Evolutionary conservation across 441 rosid genomes (phyloP).

Genomic region (Geranium incanum): DNA sequence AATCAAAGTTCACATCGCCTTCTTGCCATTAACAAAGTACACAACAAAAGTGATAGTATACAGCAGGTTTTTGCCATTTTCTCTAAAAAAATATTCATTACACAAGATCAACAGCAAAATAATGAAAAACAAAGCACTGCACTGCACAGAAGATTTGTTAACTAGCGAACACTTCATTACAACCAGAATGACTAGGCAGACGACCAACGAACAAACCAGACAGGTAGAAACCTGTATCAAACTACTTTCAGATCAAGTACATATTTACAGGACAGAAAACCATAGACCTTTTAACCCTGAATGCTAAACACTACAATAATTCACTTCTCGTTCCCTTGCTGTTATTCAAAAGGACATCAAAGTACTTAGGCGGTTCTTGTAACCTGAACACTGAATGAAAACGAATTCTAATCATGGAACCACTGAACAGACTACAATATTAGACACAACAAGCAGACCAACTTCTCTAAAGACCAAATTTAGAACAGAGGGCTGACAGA

Average conservation of each 20-base stretch:
- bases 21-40: no score
- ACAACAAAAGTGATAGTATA: no score
- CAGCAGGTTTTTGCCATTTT: no score
- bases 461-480: conserved; percentile 14
- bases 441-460: conserved; percentile 17
- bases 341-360: conserved; percentile 13
- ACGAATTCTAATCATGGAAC: conserved; percentile 21
- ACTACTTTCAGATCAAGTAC: conserved; percentile 21
- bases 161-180: conserved; percentile 27
- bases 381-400: conserved; percentile 23
- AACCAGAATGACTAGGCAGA: conserved; percentile 32
- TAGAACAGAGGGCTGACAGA: conserved; percentile 6
- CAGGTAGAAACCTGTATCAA: conserved; percentile 35
- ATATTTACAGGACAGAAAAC: conserved; percentile 38
- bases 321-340: conserved; percentile 27
- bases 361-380: conserved; percentile 15
- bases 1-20: no score
- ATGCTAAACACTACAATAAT: conserved; percentile 21
- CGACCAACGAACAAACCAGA: conserved; percentile 22
- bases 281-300: conserved; percentile 19
- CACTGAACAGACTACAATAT: conserved; percentile 27
- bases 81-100: neutral
- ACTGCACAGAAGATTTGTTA: neutral
- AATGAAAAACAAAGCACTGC: neutral
- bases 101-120: neutral